Conservation (phyloP, 2,329 filamentous ascomycete species). For the Nemania sp. region DNA sequence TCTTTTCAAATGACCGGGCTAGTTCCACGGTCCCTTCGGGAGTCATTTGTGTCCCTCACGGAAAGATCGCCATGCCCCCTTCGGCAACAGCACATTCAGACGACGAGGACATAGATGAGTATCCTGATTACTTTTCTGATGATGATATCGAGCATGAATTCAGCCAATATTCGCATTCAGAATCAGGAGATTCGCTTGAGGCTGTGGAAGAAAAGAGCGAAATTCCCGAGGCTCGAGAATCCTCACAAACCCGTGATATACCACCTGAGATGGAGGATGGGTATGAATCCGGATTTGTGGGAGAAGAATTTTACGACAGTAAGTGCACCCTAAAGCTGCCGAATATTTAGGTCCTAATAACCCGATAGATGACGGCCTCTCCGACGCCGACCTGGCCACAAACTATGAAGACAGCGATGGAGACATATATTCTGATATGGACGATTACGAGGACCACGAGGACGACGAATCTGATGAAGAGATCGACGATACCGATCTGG, state of each 20-base stretch:
- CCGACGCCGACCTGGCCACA: neutral
- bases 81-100: neutral
- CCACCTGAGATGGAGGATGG: constrained; percentile 19
- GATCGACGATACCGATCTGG: neutral
- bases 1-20: neutral
- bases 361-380: neutral
- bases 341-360: neutral
- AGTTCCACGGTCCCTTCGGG: neutral
- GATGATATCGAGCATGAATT: constrained; percentile 4
- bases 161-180: neutral
- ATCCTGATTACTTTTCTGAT: constrained; percentile 5
- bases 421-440: neutral
- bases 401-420: neutral
- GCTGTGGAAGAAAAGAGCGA: constrained; percentile 16
- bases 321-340: constrained; percentile 1
- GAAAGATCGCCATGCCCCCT: neutral
- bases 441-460: constrained; percentile 16
- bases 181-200: constrained; percentile 3
- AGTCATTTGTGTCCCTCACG: neutral
- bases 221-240: neutral
- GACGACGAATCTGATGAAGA: constrained; percentile 5
- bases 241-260: neutral
- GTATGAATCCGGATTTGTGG: constrained; percentile 10
- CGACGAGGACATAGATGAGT: neutral
- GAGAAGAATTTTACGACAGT: constrained; percentile 27